Evolutionary conservation across 768 basidiomycete species (phyloP).

Genomic region (Podaxis sp.): DNA sequence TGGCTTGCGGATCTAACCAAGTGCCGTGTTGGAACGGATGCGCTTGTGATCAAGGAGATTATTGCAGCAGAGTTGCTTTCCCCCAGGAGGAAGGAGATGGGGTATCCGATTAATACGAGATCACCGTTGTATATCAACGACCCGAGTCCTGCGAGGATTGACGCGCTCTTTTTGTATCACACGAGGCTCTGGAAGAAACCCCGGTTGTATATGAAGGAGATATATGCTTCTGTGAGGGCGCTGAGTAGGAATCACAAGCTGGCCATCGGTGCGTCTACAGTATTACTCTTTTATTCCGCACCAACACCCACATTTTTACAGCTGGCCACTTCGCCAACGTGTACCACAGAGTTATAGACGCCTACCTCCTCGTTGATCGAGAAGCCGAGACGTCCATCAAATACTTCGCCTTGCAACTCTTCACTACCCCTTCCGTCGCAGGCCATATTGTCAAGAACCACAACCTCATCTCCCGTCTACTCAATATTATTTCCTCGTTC

Average conservation of each 20-base stretch:
- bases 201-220: conserved; percentile 75
- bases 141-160: conserved; percentile 61
- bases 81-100: conserved; percentile 50
- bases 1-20: conserved; percentile 84
- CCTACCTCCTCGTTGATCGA: conserved; percentile 89
- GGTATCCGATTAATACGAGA: conserved; percentile 20
- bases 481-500: conserved; percentile 85
- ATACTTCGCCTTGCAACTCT: conserved; percentile 89
- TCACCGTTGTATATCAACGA: conserved; percentile 40
- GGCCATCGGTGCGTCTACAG: conserved; percentile 61
- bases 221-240: conserved; percentile 74
- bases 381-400: conserved; percentile 96
- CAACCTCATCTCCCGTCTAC: conserved; percentile 70
- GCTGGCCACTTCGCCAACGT: conserved; percentile 83
- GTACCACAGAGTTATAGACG: conserved; percentile 85
- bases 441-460: conserved; percentile 73
- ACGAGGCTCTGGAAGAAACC: conserved; percentile 85
- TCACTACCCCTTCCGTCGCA: conserved; percentile 87
- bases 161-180: conserved; percentile 80
- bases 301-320: conserved; percentile 24
- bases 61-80: conserved; percentile 69
- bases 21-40: conserved; percentile 65
- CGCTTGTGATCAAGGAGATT: conserved; percentile 66
- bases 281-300: neutral
- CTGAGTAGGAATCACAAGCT: conserved; percentile 74